Base-by-base conservation (phyloP, 768 basidiomycete species). In the Boletus subcaerulescens region DNA sequence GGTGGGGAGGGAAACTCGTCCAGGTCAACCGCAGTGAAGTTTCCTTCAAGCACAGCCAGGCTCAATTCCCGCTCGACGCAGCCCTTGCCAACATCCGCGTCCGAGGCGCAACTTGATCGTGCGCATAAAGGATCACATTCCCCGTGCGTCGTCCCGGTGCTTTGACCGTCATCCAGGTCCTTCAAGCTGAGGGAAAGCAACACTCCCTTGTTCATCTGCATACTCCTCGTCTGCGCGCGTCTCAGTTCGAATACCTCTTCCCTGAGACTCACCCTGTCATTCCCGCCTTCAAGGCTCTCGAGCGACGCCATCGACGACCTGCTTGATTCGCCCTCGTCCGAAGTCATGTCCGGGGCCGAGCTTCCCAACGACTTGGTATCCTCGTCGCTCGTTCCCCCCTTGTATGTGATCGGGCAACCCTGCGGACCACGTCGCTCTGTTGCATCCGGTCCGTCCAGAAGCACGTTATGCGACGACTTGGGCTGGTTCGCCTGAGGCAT, bases 1-100 rank as follows among this genome's bases (percentile, higher is more conserved):
- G 77, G 80, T 2, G 79, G 79, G 2, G 72, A 60, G 15, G 80
- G 80, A 62, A 82, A 81, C 47, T 78, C 74, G 58, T 73, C 69
- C 45, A 82, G 65, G 55, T 78, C 69, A 20, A 80, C 64, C 40
- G 69, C 75, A 58, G 75, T 80, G 6, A 70, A 63, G 26, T 62
- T 71, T n/a, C 71, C 76, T 26, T 57, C 66, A 14, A 76, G 49
- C 24, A 72, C 73, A 43, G 39, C 55, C 41, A 70, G 45, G 44
- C 53, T 60, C 53, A 65, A 15, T 31, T 55, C 63, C 24, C 56
- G 54, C 26, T 56, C 56, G 35, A 41, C 50, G 38, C 20, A 39
- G 47, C 45, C 67, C 50, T 47, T 67, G 31, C 39, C 41, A n/a
- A 24, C 45, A 13, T 33, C 65, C 20, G 20, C 33, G 6, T 29